Evolutionary conservation across 768 basidiomycete genomes (phyloP), one percentile per base, ranked within the genome.

Genomic region (Rhodosporidiobolus sp.): DNA sequence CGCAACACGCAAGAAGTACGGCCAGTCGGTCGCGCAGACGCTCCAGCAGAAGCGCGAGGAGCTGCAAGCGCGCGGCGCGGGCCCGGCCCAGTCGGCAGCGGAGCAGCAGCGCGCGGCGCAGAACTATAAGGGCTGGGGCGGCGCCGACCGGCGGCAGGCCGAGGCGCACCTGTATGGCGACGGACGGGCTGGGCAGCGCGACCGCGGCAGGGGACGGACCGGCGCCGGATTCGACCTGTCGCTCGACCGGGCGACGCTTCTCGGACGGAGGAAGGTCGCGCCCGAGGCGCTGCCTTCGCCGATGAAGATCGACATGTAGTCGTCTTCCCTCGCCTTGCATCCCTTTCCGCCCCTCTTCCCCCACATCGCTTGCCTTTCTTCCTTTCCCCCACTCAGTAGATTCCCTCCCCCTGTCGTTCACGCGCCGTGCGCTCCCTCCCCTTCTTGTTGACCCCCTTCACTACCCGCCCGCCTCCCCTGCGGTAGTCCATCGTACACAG

Each of bases 221-320:
- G 79, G 79, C 38, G 59, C 34, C 16, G 79, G 79, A 10, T 99
- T 99, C 78, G 91, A 97, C 79, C 85, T 99, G 67, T 90, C 93
- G 79, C 82, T 99, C 63, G 87, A 90, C 76, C 88, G 85, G 69
- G 92, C 96, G 32, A 97, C 95, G 6, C 82, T 98, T 2, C 84
- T 97, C 11, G 92, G 90, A 16, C 66, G 82, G 72, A 72, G 83
- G 63, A 82, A 83, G 67, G 38, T 62, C 16, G 35, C 9, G 7
- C 28, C 24, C 43, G 68, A 53, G 3, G 43, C 43, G 24, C 26
- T 59, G 38, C 55, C 65, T 6, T 55, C 53, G 24, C 73, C 67
- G 26, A 74, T 74, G 68, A 60, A 48, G 43, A 63, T 68, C 55
- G 73, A 56, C 38, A 69, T 50, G 62, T 43, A 43, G 38, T 14